A percentile compares a stretch with the other conserved stretches of the same genome.
Evolutionary conservation across 257 asterid species (phyloP).

Genomic region (Knoxia roxburghii): DNA sequence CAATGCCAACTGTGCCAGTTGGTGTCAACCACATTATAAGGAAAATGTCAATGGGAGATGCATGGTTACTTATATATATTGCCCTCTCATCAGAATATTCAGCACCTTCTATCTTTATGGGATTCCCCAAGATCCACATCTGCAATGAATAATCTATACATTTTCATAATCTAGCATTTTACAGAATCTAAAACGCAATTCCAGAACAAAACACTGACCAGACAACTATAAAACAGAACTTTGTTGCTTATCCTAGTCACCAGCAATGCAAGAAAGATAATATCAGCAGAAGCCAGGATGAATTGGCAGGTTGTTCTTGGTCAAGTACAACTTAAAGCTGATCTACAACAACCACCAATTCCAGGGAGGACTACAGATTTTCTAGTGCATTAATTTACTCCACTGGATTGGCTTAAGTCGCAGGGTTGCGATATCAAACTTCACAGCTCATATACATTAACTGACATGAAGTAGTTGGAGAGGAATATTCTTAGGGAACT

Average conservation of each 20-base stretch:
- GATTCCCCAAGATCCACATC: conserved; percentile 46
- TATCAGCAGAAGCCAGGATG: background rate
- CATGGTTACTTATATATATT: conserved; percentile 44
- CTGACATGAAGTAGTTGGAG: background rate
- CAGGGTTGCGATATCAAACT: background rate
- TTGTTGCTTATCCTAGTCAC: background rate
- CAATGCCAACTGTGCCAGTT: conserved; percentile 41
- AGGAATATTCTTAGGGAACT: background rate
- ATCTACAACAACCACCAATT: background rate
- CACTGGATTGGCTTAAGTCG: too few species aligned
- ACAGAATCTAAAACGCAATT: background rate
- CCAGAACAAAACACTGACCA: background rate
- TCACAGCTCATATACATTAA: background rate
- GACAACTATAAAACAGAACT: background rate
- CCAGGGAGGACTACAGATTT: background rate
- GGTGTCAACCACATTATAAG: conserved; percentile 47
- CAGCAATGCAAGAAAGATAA: background rate
- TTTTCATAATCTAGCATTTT: conserved; percentile 1
- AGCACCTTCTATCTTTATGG: conserved; percentile 40
- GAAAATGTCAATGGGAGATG: conserved; percentile 43
- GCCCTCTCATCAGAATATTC: conserved; percentile 36
- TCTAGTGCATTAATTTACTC: too few species aligned
- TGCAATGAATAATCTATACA: conserved; percentile 20
- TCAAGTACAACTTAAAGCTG: background rate
- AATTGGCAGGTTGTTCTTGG: background rate